phyloP scores from a whole-genome alignment of 768 basidiomycete genomes.

The Leccinum fibrillosum region DNA sequence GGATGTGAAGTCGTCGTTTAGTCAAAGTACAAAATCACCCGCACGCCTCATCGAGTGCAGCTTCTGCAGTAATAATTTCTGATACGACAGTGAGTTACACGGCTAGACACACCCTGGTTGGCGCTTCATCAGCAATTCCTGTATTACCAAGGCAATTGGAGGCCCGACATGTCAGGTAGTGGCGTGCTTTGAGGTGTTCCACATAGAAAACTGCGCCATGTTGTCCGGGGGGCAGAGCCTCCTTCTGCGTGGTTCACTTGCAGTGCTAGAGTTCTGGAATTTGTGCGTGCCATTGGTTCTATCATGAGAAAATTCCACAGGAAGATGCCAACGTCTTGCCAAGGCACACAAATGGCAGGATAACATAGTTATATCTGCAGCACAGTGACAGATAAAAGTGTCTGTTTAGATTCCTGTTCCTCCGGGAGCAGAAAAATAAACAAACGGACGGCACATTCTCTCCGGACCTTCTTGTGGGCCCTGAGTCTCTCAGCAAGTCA shows the following conservation, averaged over 20 bases:
- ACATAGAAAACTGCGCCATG: not conserved
- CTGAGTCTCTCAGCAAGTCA: not conserved
- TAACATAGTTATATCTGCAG: not conserved
- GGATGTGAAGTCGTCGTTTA: not conserved
- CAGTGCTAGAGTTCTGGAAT: not conserved
- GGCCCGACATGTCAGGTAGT: not conserved
- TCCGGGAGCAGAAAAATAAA: not conserved
- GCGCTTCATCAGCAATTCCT: no score
- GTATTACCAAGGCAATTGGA: not conserved
- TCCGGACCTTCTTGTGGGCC: not conserved
- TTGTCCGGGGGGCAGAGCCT: not conserved
- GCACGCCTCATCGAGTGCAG: no score
- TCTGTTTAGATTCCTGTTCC: no score
- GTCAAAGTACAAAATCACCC: not conserved
- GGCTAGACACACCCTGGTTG: no score
- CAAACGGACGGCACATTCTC: not conserved
- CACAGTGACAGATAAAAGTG: not conserved
- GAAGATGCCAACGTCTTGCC: not conserved
- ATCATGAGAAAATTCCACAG: conserved; percentile 2
- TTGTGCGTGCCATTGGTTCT: not conserved
- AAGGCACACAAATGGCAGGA: not conserved
- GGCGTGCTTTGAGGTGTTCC: not conserved
- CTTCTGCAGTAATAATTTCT: no score
- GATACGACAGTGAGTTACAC: no score
- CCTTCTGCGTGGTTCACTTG: not conserved